These are phyloP conservation scores for Pichia sp. DNA, from an alignment of 1,139 yeast species.

Conservation along the genomic window DNA sequence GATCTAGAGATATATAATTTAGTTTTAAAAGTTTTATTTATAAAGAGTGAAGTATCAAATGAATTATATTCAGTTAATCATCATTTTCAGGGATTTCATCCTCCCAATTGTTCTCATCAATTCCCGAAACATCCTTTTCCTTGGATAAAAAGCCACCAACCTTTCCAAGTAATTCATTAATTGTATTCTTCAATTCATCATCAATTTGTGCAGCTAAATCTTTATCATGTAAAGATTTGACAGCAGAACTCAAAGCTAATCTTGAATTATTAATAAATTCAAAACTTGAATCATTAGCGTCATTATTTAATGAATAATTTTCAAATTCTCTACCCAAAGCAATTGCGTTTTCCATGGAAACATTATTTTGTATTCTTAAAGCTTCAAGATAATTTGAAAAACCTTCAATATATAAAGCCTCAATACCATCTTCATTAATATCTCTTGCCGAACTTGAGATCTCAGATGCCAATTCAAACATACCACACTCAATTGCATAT, in stretches of 20 bases:
- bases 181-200: conserved; percentile 49
- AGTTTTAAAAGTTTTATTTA: neutral
- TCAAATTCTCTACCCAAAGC: conserved; percentile 43
- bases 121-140: conserved; percentile 21
- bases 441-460: conserved; percentile 61
- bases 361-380: conserved; percentile 33
- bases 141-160: conserved; percentile 54
- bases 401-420: conserved; percentile 75
- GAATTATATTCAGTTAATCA: neutral
- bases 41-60: neutral
- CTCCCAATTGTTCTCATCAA: conserved; percentile 38
- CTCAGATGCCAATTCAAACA: conserved; percentile 57
- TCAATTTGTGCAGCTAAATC: conserved; percentile 45
- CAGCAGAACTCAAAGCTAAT: conserved; percentile 51
- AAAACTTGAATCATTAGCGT: conserved; percentile 27
- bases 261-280: conserved; percentile 41
- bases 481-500: conserved; percentile 70
- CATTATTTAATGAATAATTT: conserved; percentile 34
- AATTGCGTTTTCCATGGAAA: conserved; percentile 21
- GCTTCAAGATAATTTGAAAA: conserved; percentile 61
- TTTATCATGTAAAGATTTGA: conserved; percentile 38
- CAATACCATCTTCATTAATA: conserved; percentile 77
- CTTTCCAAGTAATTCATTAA: conserved; percentile 42
- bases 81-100: conserved; percentile 29
- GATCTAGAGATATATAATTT: neutral